These are phyloP conservation scores for Paecilomyces formosus DNA, from an alignment of 2,329 filamentous ascomycete genomes.

Conservation along the genomic window DNA sequence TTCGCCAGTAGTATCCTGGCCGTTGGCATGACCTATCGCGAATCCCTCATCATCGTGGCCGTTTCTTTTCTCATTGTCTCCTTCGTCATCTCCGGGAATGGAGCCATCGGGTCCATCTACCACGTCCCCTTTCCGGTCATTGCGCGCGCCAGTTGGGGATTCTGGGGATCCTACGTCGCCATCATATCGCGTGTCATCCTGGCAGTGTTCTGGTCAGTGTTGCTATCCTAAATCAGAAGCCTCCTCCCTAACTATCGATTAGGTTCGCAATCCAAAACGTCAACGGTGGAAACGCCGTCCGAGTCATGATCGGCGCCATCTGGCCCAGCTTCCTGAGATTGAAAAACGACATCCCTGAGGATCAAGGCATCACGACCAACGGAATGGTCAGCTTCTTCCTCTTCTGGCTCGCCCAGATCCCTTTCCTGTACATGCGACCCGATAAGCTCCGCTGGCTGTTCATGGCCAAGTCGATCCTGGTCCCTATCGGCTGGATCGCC, in stretches of 20 bases:
- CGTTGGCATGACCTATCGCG: constrained; percentile 48
- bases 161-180: constrained; percentile 50
- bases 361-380: constrained; percentile 38
- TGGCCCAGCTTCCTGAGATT: constrained; percentile 35
- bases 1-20: constrained; percentile 43
- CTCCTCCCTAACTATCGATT: neutral
- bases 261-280: constrained; percentile 59
- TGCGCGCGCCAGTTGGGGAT: constrained; percentile 49
- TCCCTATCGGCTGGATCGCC: constrained; percentile 54
- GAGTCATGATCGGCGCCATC: constrained; percentile 48
- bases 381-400: constrained; percentile 39
- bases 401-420: constrained; percentile 39
- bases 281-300: constrained; percentile 51
- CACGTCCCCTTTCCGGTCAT: constrained; percentile 52
- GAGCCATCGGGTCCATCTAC: constrained; percentile 46
- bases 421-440: constrained; percentile 37
- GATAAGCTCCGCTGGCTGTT: constrained; percentile 34
- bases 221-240: neutral
- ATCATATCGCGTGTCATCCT: constrained; percentile 48
- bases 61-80: constrained; percentile 47
- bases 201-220: constrained; percentile 43
- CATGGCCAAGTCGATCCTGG: constrained; percentile 31
- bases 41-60: constrained; percentile 43
- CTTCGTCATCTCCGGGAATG: constrained; percentile 55
- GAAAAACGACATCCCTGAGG: constrained; percentile 31